These are phyloP conservation scores for Cyclospora cayetanensis DNA, from an alignment of 169 alveolate species.

Conservation along the genomic window DNA sequence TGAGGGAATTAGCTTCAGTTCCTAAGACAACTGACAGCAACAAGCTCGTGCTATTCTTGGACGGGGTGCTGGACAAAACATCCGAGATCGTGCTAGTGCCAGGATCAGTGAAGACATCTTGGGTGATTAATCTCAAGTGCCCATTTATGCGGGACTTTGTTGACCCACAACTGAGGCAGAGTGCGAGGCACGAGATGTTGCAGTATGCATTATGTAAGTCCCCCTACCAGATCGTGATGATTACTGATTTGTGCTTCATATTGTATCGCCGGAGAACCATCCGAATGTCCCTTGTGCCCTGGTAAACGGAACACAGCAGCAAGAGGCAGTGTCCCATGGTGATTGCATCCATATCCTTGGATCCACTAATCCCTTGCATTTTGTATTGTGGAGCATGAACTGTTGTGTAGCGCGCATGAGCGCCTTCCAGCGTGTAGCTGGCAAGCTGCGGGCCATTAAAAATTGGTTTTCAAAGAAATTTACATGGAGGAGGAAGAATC, in stretches of 20 bases:
- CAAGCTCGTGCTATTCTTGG: not conserved
- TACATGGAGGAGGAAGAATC: not conserved
- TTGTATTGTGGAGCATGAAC: not conserved
- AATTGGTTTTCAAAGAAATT: not conserved
- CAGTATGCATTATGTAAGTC: slow-evolving; percentile 8
- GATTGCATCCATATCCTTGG: no score
- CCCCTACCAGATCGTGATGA: no score
- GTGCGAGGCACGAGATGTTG: not conserved
- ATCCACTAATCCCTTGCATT: no score
- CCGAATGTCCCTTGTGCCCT: no score
- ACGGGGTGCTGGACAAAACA: not conserved
- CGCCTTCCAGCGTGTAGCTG: not conserved
- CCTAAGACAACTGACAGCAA: not conserved
- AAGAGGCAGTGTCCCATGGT: no score
- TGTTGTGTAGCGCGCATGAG: not conserved
- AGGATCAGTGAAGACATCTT: not conserved
- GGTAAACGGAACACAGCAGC: no score
- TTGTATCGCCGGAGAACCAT: no score
- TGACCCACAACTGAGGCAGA: not conserved
- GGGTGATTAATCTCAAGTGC: slow-evolving; percentile 18
- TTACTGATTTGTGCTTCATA: no score
- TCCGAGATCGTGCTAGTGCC: not conserved
- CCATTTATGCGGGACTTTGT: slow-evolving; percentile 32
- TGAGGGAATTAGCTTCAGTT: not conserved
- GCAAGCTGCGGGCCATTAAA: not conserved